Base-by-base conservation (phyloP, 139 green algal species). In the Spirogloea muscicola region DNA sequence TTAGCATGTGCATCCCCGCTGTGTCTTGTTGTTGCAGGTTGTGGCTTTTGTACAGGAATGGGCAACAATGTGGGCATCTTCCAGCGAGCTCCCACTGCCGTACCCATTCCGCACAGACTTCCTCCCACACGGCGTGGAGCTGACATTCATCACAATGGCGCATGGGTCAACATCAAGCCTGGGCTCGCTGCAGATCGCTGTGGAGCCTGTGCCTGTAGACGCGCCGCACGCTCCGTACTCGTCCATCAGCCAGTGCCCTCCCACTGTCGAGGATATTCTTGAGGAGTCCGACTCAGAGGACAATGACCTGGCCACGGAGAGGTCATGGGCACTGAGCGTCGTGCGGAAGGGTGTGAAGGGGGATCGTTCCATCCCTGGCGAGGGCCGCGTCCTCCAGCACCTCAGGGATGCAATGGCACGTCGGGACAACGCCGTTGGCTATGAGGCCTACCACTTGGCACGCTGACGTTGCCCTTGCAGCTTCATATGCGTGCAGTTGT, bases 41-140 rank as follows among this genome's bases (percentile, higher is more conserved):
- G 10, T 65, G 33, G 57, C 57, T 25, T 68, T 68, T 27, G n/a
- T 68, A 3, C 60, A 68, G 36, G n/a, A 68, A 39, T 68, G 60
- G 60, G 60, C 60, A 1, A 49, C 37, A 2, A n/a, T 51, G 4
- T 51, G 37, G 60, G 37, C 60, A 25, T 68, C 25, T 52, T 49
- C 60, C 37, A 40, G n/a, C 60, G 60, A 68, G 38, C 60, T 68
- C 33, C 60, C 60, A 21, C 60, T 68, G 37, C 60, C 60, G 9
- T 29, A 55, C 25, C 60, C 60, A 37, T n/a, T 68, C 2, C 60
- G 60, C 18, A 27, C 38, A 21, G 60, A 68, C 34, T 21, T 33
- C 38, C 38, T 33, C n/a, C 25, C 37, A 5, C 7, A 68, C 34
- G 60, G 60, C 60, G 38, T 48, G n/a, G 38, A 33, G 33, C 36